These are phyloP conservation scores for Malassezia dermatis DNA, from an alignment of 1,284 basidiomycete species.

Conservation along the genomic window DNA sequence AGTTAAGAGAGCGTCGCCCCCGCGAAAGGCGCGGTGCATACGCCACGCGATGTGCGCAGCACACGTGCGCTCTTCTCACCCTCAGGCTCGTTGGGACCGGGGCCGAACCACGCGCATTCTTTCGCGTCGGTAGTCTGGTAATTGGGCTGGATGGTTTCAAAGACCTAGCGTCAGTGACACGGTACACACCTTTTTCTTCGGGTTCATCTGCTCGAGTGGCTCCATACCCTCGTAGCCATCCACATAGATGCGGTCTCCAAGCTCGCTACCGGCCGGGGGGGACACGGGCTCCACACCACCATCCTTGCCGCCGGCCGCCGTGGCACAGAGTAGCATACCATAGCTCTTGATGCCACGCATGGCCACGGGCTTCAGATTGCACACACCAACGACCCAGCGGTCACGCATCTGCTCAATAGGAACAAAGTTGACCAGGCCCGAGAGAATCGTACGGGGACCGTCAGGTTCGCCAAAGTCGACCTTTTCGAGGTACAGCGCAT, in stretches of 20 bases:
- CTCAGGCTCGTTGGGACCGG: slow-evolving; percentile 32
- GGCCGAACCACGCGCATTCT: slow-evolving; percentile 39
- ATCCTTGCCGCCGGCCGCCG: slow-evolving; percentile 40
- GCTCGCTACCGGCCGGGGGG: slow-evolving; percentile 37
- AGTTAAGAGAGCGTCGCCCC: slow-evolving; percentile 37
- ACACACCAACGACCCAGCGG: slow-evolving; percentile 43
- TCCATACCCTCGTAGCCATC: slow-evolving; percentile 43
- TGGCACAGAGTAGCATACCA: slow-evolving; percentile 46
- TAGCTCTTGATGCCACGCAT: slow-evolving; percentile 48
- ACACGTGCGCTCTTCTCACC: slow-evolving; percentile 35
- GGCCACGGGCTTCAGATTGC: slow-evolving; percentile 45
- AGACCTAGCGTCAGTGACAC: slow-evolving; percentile 26
- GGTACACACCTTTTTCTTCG: slow-evolving; percentile 43
- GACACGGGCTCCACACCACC: slow-evolving; percentile 42
- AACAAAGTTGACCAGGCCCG: slow-evolving; percentile 44
- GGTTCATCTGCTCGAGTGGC: slow-evolving; percentile 43
- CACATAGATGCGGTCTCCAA: slow-evolving; percentile 42
- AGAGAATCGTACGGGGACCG: slow-evolving; percentile 43
- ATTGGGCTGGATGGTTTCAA: slow-evolving; percentile 45
- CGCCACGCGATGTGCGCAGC: slow-evolving; percentile 35
- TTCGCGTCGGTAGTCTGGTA: slow-evolving; percentile 35
- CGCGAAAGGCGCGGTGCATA: slow-evolving; percentile 30
- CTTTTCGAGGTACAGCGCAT: slow-evolving; percentile 44
- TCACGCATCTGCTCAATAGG: slow-evolving; percentile 46
- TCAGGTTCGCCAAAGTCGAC: slow-evolving; percentile 47